phyloP scores from a whole-genome alignment of 495 filamentous ascomycete genomes.

The Talaromyces nanjingensis region DNA sequence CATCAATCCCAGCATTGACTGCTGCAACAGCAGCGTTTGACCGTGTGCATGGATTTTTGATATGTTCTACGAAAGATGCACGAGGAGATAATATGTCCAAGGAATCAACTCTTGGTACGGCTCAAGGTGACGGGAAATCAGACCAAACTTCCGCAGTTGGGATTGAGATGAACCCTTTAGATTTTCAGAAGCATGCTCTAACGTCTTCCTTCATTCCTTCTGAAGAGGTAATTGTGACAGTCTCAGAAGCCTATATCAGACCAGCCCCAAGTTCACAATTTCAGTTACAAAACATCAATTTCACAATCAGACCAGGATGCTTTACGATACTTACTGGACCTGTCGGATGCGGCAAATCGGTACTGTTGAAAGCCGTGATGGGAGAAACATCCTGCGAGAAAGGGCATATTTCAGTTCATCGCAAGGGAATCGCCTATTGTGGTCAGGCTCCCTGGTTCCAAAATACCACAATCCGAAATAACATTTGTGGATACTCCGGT shows the following conservation, averaged over 20 bases:
- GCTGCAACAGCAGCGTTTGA: slow-evolving; percentile 22
- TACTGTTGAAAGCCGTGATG: slow-evolving; percentile 21
- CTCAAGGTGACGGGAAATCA: too few species aligned
- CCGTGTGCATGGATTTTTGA: slow-evolving; percentile 21
- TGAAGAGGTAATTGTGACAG: background rate
- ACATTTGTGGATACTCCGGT: slow-evolving; percentile 16
- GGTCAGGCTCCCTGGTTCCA: slow-evolving; percentile 34
- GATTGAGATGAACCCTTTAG: too few species aligned
- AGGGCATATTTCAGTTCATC: slow-evolving; percentile 5
- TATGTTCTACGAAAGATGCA: background rate
- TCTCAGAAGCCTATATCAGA: background rate
- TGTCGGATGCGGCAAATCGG: slow-evolving; percentile 20
- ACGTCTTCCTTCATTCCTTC: background rate
- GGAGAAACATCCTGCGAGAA: slow-evolving; percentile 13
- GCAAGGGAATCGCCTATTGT: slow-evolving; percentile 26
- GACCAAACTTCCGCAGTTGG: too few species aligned
- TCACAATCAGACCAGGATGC: slow-evolving; percentile 26
- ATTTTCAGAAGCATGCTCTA: too few species aligned
- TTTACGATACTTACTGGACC: slow-evolving; percentile 17
- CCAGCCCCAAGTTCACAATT: background rate
- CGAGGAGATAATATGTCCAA: background rate
- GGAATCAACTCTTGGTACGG: too few species aligned
- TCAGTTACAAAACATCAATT: slow-evolving; percentile 17
- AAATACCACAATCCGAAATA: slow-evolving; percentile 33
- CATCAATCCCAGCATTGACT: slow-evolving; percentile 16